Evolutionary conservation across 495 filamentous ascomycete genomes (phyloP).

Genomic region (Sphaerosporella brunnea): DNA sequence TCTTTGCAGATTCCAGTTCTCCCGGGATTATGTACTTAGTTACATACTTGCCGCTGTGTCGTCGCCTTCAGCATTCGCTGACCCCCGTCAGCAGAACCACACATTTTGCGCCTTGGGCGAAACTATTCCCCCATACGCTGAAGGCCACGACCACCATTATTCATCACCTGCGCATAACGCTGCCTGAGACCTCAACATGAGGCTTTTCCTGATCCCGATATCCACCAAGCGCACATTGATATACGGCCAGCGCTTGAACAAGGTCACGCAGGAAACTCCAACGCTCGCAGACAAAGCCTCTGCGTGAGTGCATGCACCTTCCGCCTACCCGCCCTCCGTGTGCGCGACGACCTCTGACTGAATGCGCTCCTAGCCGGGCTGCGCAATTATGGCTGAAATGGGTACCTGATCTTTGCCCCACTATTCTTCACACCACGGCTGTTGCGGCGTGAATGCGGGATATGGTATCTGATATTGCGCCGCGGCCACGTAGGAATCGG

Average conservation of each 20-base stretch:
- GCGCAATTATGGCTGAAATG: constrained; percentile 47
- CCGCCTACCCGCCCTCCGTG: neutral
- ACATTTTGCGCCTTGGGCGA: too few relatives aligned
- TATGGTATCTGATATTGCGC: too few relatives aligned
- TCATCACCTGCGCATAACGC: too few relatives aligned
- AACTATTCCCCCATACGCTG: too few relatives aligned
- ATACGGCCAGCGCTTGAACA: constrained; percentile 61
- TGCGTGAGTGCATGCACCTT: constrained; percentile 13
- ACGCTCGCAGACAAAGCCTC: constrained; percentile 22
- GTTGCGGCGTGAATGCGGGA: neutral
- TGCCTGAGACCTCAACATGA: too few relatives aligned
- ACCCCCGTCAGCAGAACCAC: too few relatives aligned
- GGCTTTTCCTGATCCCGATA: constrained; percentile 86
- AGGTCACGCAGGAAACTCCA: constrained; percentile 23
- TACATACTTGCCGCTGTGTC: too few relatives aligned
- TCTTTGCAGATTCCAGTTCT: too few relatives aligned
- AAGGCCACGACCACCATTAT: too few relatives aligned
- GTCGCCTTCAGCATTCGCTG: too few relatives aligned
- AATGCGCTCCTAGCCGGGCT: constrained; percentile 34
- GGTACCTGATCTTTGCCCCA: constrained; percentile 43
- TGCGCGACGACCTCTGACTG: neutral
- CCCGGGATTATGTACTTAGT: too few relatives aligned
- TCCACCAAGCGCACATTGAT: constrained; percentile 80
- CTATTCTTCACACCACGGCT: neutral
- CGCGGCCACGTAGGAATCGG: constrained; percentile 50